Percentiles rank a stretch among this genome's conserved stretches.
Evolutionary conservation across 495 filamentous ascomycete species (phyloP).

Genomic region (Talaromyces borbonicus): DNA sequence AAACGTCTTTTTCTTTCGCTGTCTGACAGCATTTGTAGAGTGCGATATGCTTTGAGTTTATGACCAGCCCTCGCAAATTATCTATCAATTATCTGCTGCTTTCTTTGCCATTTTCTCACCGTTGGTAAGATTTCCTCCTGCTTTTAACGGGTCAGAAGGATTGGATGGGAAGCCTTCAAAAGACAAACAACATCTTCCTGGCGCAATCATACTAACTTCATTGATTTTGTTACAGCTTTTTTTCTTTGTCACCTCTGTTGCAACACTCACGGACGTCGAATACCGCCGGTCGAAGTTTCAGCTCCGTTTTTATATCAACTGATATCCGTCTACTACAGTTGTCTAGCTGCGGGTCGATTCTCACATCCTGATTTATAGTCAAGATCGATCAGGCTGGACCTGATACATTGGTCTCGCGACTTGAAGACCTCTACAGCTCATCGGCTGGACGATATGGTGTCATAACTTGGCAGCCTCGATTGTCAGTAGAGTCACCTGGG

Average conservation of each 20-base stretch:
- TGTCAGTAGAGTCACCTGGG: neutral
- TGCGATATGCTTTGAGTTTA: constrained; percentile 2
- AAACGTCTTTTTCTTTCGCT: too few relatives aligned
- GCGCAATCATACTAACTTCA: neutral
- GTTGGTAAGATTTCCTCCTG: neutral
- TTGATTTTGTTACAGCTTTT: constrained; percentile 1
- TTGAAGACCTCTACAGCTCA: neutral
- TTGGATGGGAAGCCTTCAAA: neutral
- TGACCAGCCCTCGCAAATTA: constrained; percentile 1
- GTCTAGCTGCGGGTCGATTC: neutral
- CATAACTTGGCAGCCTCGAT: neutral
- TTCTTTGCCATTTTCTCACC: neutral
- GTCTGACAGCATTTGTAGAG: constrained; percentile 1
- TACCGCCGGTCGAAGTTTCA: constrained; percentile 4
- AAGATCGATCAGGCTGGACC: constrained; percentile 3
- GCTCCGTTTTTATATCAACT: neutral
- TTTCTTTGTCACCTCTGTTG: neutral
- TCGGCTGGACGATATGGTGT: constrained; percentile 1
- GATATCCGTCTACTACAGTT: neutral
- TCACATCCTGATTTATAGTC: neutral
- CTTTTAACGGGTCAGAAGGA: neutral
- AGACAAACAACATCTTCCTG: neutral
- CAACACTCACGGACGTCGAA: neutral
- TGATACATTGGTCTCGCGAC: neutral
- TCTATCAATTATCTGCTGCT: neutral